Base-by-base conservation (phyloP, 176 grass and related monocot species). In the Oryza coarctata region DNA sequence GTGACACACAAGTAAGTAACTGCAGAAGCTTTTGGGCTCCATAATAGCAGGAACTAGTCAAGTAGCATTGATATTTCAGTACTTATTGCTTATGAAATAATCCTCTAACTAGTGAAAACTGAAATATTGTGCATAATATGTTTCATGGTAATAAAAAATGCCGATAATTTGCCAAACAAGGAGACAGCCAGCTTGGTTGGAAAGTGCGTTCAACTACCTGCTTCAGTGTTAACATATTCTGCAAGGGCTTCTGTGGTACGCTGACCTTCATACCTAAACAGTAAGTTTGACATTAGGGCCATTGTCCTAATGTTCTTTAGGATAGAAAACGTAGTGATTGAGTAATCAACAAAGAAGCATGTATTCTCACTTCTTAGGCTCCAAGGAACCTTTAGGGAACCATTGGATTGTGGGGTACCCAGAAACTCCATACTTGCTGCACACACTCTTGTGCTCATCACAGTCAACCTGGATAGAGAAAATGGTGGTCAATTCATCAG, bases 351-450 rank as follows among this genome's bases (percentile, higher is more conserved):
- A 73, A 63, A 50, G 9, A 66, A 55, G 50, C 50, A 55, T n/a
- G 83, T 58, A 80, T 73, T 55, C 90, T 88, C 61, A 98, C 96
- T 91, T 98, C 88, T 93, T 98, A 5, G 96, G 82, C 82, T 98
- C 93, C 77, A 95, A 88, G 30, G 96, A 98, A 67, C 96, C 96
- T 87, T 98, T 95, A 25, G 96, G 89, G 38, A 98, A 98, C 95
- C 93, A 98, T 58, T 95, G 96, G 73, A 98, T 84, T 88, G 96
- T 98, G 68, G 96, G 96, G 76, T 98, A 98, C 25, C 96, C 89
- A 73, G 90, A 86, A 86, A 98, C 96, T 41, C 96, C 96, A 80
- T 98, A 95, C 81, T 98, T 98, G 89, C 90, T 91, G 88, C 96
- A 98, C 70, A 98, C 15, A 83, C 73, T 81, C 89, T 98, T 98